These are phyloP conservation scores for Pseudotsuga menziesii DNA, from an alignment of 75 land plant species.

Conservation along the genomic window DNA sequence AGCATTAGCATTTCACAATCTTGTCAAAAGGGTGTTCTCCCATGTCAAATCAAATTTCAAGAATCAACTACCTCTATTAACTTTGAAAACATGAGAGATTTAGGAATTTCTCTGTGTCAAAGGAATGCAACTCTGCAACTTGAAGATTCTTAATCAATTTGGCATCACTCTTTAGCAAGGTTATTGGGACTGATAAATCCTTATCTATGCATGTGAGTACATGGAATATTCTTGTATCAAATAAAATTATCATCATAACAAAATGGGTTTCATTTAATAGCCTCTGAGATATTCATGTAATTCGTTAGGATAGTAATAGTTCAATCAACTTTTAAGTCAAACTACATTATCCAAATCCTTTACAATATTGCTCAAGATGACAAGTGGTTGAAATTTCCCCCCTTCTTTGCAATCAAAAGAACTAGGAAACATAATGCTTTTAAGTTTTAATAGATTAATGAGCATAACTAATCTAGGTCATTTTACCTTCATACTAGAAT, in stretches of 20 bases:
- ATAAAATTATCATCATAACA: neutral
- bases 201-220: constrained; percentile 86
- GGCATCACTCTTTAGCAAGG: neutral
- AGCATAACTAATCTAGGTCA: neutral
- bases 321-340: neutral
- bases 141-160: neutral
- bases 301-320: too few relatives aligned
- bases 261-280: neutral
- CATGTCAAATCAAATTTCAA: neutral
- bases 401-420: neutral
- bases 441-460: too few relatives aligned
- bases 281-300: neutral
- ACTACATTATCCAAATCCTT: neutral
- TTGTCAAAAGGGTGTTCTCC: neutral
- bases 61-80: neutral
- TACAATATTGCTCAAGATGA: neutral
- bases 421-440: neutral
- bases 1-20: neutral
- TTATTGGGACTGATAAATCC: constrained; percentile 43
- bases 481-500: neutral
- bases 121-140: neutral
- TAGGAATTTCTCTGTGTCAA: neutral
- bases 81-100: neutral
- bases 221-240: constrained; percentile 62
- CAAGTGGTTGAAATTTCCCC: neutral